phyloP scores from a whole-genome alignment of 2,329 filamentous ascomycete genomes.

The Neonectria hederae region DNA sequence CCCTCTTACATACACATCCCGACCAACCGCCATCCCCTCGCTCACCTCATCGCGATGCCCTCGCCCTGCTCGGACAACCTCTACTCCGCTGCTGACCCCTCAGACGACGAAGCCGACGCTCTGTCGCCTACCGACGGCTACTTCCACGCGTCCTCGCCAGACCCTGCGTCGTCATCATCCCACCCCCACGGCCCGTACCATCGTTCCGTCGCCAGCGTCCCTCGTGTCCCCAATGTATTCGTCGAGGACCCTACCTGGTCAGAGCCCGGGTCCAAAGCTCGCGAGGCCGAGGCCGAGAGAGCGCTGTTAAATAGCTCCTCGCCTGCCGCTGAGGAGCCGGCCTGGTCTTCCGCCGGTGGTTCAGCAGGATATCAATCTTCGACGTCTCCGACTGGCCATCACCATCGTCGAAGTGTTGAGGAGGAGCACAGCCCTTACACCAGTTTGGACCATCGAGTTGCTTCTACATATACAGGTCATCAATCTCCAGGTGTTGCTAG shows the following conservation, averaged over 20 bases:
- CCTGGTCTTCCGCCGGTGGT: neutral
- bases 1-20: neutral
- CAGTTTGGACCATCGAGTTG: neutral
- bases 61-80: constrained; percentile 59
- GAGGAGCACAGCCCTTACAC: constrained; percentile 22
- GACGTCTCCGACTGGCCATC: constrained; percentile 14
- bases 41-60: constrained; percentile 48
- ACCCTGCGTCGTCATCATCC: constrained; percentile 34
- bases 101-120: constrained; percentile 48
- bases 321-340: neutral
- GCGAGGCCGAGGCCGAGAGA: constrained; percentile 56
- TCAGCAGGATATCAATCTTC: neutral
- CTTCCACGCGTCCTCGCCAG: constrained; percentile 55
- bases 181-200: constrained; percentile 33
- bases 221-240: constrained; percentile 58
- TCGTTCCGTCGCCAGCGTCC: constrained; percentile 49
- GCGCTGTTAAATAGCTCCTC: constrained; percentile 40
- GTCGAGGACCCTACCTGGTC: constrained; percentile 59
- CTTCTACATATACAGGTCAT: constrained; percentile 4
- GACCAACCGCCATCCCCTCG: neutral
- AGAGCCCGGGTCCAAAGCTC: constrained; percentile 53
- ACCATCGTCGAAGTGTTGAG: constrained; percentile 38
- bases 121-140: constrained; percentile 64
- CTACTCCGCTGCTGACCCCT: constrained; percentile 53
- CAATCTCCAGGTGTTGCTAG: constrained; percentile 8